Evolutionary conservation across 2,329 filamentous ascomycete species (phyloP).

Genomic region (Ophiocordyceps camponoti-floridani): DNA sequence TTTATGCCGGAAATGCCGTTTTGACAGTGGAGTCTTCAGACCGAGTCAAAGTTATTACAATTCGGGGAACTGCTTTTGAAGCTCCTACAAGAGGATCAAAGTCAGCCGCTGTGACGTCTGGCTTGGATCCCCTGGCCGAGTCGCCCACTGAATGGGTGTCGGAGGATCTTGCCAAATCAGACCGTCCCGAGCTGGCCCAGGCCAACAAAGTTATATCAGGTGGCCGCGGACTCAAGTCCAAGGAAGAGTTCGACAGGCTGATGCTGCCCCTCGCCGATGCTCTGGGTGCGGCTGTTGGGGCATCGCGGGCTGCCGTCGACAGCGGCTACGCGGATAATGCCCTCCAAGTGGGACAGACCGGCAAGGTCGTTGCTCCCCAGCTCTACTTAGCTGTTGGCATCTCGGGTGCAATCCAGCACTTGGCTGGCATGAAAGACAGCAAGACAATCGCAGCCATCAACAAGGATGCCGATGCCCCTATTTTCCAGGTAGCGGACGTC

Average conservation of each 20-base stretch:
- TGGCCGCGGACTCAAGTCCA: slow-evolving; percentile 88
- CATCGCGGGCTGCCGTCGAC: slow-evolving; percentile 87
- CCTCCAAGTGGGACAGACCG: slow-evolving; percentile 93
- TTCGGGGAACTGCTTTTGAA: slow-evolving; percentile 83
- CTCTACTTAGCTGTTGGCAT: slow-evolving; percentile 92
- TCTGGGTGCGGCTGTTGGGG: slow-evolving; percentile 87
- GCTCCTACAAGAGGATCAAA: slow-evolving; percentile 53
- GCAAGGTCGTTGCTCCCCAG: slow-evolving; percentile 94
- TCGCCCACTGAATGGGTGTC: slow-evolving; percentile 74
- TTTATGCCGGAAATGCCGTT: slow-evolving; percentile 96
- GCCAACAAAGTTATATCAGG: slow-evolving; percentile 82
- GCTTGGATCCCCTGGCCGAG: slow-evolving; percentile 64
- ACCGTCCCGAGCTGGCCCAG: slow-evolving; percentile 85
- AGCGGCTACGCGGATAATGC: slow-evolving; percentile 97
- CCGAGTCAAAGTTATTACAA: slow-evolving; percentile 71
- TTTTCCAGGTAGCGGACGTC: slow-evolving; percentile 96
- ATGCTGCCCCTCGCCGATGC: slow-evolving; percentile 88
- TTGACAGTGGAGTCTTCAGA: slow-evolving; percentile 87
- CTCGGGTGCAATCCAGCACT: slow-evolving; percentile 90
- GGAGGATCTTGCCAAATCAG: slow-evolving; percentile 81
- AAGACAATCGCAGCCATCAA: slow-evolving; percentile 99
- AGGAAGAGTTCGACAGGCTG: slow-evolving; percentile 87
- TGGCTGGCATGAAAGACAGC: slow-evolving; percentile 99
- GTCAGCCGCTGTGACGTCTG: slow-evolving; percentile 61
- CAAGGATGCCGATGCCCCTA: slow-evolving; percentile 91